Conservation (phyloP, 345 rosid genomes). For the Eucalyptus marginata region DNA sequence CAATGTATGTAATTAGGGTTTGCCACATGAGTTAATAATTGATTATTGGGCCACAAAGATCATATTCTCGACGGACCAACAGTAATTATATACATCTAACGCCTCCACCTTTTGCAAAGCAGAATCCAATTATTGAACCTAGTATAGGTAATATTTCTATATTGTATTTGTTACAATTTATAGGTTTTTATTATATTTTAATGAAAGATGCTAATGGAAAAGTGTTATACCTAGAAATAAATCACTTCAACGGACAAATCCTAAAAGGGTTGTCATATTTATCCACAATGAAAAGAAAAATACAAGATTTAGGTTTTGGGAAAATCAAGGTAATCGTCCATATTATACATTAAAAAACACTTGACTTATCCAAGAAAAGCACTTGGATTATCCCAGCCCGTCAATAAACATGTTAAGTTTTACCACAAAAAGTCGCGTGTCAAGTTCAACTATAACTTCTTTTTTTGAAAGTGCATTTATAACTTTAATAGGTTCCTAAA, state of each 20-base stretch:
- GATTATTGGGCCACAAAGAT: background rate
- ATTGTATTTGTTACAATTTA: background rate
- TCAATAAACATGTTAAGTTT: background rate
- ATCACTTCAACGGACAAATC: background rate
- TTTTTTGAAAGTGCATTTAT: too few relatives aligned
- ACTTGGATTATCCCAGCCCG: background rate
- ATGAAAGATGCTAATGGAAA: background rate
- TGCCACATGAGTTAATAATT: background rate
- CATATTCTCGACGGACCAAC: background rate
- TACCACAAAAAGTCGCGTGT: background rate
- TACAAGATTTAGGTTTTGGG: background rate
- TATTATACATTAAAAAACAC: too few relatives aligned
- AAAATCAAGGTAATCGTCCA: background rate
- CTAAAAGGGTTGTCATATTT: background rate
- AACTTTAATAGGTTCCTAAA: too few relatives aligned
- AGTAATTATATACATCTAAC: background rate
- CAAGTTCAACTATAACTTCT: too few relatives aligned
- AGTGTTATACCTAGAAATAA: background rate
- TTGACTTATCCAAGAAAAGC: too few relatives aligned
- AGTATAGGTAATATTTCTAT: background rate
- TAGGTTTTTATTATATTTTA: background rate
- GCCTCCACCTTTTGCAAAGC: background rate
- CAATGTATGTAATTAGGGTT: background rate
- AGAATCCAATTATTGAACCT: background rate
- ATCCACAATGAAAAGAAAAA: background rate